Evolutionary conservation across 2,329 filamentous ascomycete genomes (phyloP), one percentile per base, ranked within the genome.

Genomic region (Xylariaceae sp.): DNA sequence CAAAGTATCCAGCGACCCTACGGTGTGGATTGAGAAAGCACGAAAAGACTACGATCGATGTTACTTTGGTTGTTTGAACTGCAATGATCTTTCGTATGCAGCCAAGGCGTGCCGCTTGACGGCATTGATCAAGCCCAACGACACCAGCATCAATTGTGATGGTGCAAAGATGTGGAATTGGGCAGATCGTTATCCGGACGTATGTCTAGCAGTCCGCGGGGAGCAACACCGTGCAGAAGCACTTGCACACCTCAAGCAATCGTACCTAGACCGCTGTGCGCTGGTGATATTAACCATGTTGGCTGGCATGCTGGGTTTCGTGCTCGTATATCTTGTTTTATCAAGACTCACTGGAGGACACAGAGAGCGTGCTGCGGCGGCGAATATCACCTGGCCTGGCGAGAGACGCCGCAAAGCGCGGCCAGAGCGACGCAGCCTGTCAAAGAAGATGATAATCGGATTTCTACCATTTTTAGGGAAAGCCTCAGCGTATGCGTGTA

Each of bases 51-150:
- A 46, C 36, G 47, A 49, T 27, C 20, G 25, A 14, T 49, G 47
- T 32, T 49, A 49, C 27, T n/a, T 16, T 14, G 47, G 47, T 21
- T 46, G 43, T 37, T 16, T 35, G 17, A 22, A 46, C 22, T 49
- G 47, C 27, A 17, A 2, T 3, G 47, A 49, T 27, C 33, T 36
- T 6, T 6, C 2, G 5, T 49, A 42, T 29, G 22, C 47, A 12
- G 39, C 40, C 14, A 32, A 34, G 3, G 47, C 47, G 22, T 49
- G 47, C n/a, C 10, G 21, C 3, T 37, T 27, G 34, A 46, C 47
- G 10, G 35, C 42, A 14, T 17, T 5, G 22, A 23, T 46, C 22
- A 34, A 17, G 12, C 16, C 19, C 7, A 7, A 16, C 21, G n/a
- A 41, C 37, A 16, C 22, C 7, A 37, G 17, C 20, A 34, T 38